Evolutionary conservation across 2,329 filamentous ascomycete genomes (phyloP).

Genomic region (Beauveria pseudobassiana): DNA sequence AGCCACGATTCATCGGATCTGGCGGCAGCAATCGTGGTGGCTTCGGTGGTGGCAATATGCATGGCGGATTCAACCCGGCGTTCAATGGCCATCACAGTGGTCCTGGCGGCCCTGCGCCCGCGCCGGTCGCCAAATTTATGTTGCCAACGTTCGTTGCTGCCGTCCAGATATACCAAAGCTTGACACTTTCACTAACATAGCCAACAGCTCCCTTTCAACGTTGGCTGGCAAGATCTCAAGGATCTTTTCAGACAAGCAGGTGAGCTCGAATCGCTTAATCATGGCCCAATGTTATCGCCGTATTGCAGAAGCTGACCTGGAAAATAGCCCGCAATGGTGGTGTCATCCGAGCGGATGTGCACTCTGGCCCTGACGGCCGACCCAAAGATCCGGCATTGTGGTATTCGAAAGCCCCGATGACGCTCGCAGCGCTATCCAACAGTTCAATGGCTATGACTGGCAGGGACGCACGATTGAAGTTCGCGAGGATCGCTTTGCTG

Average conservation of each 20-base stretch:
- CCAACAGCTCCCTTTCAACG: constrained; percentile 83
- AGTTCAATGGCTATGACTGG: constrained; percentile 99
- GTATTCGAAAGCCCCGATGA: constrained; percentile 94
- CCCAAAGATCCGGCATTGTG: constrained; percentile 94
- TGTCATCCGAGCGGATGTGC: constrained; percentile 92
- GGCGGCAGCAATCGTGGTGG: constrained; percentile 53
- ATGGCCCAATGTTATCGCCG: background rate
- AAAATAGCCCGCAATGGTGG: constrained; percentile 53
- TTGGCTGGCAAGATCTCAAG: constrained; percentile 98
- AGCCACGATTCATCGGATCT: constrained; percentile 87
- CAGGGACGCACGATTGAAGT: constrained; percentile 90
- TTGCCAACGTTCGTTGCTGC: constrained; percentile 82
- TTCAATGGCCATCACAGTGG: constrained; percentile 37
- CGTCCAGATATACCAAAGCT: constrained; percentile 14
- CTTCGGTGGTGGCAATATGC: constrained; percentile 34
- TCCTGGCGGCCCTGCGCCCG: constrained; percentile 37
- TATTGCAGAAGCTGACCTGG: background rate
- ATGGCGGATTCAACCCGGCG: constrained; percentile 51
- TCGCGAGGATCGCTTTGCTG: constrained; percentile 90
- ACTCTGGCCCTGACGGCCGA: constrained; percentile 81
- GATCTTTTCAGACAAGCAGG: constrained; percentile 97
- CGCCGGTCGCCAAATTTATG: constrained; percentile 84
- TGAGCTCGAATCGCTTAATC: constrained; percentile 43
- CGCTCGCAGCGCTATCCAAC: constrained; percentile 88
- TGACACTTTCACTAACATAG: constrained; percentile 3